A percentile compares a stretch with the other conserved stretches of the same genome.
Evolutionary conservation across 1,139 yeast genomes (phyloP).

Genomic region (Candida dubliniensis): DNA sequence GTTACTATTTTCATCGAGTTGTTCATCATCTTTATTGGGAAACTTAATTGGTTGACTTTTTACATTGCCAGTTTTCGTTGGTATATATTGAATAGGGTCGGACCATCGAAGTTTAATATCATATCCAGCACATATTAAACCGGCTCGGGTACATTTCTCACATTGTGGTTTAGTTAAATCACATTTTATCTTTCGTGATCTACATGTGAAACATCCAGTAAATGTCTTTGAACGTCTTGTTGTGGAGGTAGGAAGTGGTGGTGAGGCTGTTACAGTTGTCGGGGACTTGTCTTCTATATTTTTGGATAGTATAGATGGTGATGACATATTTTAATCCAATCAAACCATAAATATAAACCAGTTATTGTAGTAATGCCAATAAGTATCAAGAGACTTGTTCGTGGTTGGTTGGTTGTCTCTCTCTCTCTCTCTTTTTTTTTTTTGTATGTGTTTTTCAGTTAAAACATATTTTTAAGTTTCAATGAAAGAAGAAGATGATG

Average conservation of each 20-base stretch:
- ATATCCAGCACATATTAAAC: constrained; percentile 76
- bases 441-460: too few relatives aligned
- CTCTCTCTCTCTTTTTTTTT: too few relatives aligned
- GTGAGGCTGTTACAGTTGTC: neutral
- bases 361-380: too few relatives aligned
- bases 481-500: too few relatives aligned
- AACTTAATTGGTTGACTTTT: constrained; percentile 29
- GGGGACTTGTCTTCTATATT: too few relatives aligned
- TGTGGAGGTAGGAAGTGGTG: neutral
- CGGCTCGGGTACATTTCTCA: constrained; percentile 43
- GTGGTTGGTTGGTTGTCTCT: too few relatives aligned
- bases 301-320: too few relatives aligned
- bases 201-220: constrained; percentile 54
- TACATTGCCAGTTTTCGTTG: constrained; percentile 26
- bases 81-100: constrained; percentile 49
- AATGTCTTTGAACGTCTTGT: constrained; percentile 40
- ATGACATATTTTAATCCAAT: too few relatives aligned
- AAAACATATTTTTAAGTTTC: too few relatives aligned
- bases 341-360: too few relatives aligned
- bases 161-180: constrained; percentile 47
- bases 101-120: constrained; percentile 82
- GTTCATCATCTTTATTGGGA: constrained; percentile 18
- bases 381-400: too few relatives aligned
- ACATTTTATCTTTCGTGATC: constrained; percentile 50
- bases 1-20: constrained; percentile 24